Percentiles rank a stretch among this genome's conserved stretches.
phyloP scores from a whole-genome alignment of 768 basidiomycete genomes.

The Trametes cingulata region DNA sequence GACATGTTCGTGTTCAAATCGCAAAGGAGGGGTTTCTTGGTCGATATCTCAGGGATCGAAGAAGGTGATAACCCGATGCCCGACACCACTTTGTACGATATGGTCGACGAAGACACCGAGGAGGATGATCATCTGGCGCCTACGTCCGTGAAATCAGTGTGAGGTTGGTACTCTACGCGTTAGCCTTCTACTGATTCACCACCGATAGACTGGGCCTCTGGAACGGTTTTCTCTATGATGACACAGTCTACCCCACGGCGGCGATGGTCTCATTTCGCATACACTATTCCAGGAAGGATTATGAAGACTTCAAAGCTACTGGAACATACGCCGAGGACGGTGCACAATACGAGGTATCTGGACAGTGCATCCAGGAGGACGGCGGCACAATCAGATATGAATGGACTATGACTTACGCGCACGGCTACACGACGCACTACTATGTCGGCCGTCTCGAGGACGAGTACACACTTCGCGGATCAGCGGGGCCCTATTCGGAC shows the following conservation, averaged over 20 bases:
- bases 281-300: background rate
- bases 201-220: background rate
- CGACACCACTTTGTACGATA: background rate
- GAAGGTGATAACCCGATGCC: background rate
- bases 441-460: conserved; percentile 3
- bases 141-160: background rate
- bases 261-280: background rate
- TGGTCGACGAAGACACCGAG: background rate
- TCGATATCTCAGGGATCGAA: background rate
- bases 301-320: background rate
- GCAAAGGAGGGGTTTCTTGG: no score
- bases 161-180: background rate
- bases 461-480: background rate
- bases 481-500: background rate
- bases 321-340: background rate
- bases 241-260: background rate
- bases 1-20: no score
- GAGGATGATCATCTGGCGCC: background rate
- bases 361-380: background rate
- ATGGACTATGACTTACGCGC: background rate
- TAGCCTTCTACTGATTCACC: no score
- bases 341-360: background rate
- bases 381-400: background rate
- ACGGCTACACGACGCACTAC: background rate
- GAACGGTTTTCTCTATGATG: conserved; percentile 1